Evolutionary conservation across 352 stramenopile species (phyloP), one percentile per base, ranked within the genome.

Genomic region (Globisporangium recalcitrans): DNA sequence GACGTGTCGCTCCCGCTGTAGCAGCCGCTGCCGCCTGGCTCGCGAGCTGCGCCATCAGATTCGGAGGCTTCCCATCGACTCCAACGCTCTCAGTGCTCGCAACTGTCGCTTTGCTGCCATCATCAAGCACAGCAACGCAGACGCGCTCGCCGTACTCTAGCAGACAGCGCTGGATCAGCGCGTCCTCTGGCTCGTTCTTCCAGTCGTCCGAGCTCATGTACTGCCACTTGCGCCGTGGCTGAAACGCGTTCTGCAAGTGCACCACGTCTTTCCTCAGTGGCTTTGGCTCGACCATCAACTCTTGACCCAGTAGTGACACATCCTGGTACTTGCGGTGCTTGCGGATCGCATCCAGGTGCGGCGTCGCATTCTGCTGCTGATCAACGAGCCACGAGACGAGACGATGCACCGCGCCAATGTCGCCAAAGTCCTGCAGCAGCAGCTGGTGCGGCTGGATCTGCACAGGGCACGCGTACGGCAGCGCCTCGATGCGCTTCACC

Each of bases 101-200:
- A 24, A n/a, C 11, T 31, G 22, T 53, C 14, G 49, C 27, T 26
- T 40, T 56, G 19, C 42, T 49, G 19, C 29, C 56, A 22, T 62
- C 56, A 19, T 62, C 49, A 1, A 57, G 47, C 16, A 51, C 36
- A 44, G 53, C 55, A 21, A 58, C 47, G 14, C 55, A 49, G 22
- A 91, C 71, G 22, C 76, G 69, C 62, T 94, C 82, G 56, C 85
- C 85, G 61, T 91, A 94, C 60, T 94, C 85, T 11, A 94, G 62
- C 57, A 94, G 69, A 59, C 85, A 94, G n/a, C 75, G 72, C 60
- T 94, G 85, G 59, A 92, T 81, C 32, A 87, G 60, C 32, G 74
- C 80, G 60, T 94, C 80, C 31, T 94, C 85, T 11, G 65, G 54
- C 6, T 90, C 74, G 0, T 74, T 63, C 24, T 71, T 63, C 14